These are phyloP conservation scores for Magnolia changhungtana DNA, from an alignment of 164 flowering plant genomes.

Conservation along the genomic window DNA sequence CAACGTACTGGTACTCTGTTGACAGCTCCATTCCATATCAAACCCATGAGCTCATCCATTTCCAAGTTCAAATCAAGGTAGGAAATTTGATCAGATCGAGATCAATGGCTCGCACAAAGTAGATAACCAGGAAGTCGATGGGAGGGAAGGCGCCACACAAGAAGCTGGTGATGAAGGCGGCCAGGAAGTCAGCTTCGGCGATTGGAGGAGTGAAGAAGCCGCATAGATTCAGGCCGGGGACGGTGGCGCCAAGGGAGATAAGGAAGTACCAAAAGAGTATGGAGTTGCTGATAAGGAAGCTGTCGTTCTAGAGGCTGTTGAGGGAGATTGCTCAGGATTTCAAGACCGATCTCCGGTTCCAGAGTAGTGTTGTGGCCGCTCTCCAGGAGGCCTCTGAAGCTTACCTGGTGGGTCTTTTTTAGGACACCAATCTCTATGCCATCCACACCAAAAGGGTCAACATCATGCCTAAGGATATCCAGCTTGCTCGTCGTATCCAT, in stretches of 20 bases:
- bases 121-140: conserved; percentile 18
- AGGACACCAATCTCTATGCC: conserved; percentile 25
- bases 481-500: conserved; percentile 22
- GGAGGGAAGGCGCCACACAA: conserved; percentile 25
- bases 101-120: conserved; percentile 21
- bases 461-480: conserved; percentile 25
- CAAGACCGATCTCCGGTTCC: conserved; percentile 28
- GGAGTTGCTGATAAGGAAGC: conserved; percentile 45
- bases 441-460: conserved; percentile 26
- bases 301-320: conserved; percentile 51
- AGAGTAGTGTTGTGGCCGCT: conserved; percentile 21
- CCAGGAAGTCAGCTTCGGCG: conserved; percentile 22
- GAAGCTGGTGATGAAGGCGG: conserved; percentile 22
- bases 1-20: too few relatives aligned
- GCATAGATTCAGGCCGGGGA: conserved; percentile 25
- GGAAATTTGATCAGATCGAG: too few relatives aligned
- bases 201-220: conserved; percentile 25
- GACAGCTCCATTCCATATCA: background rate
- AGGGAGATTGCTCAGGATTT: conserved; percentile 57
- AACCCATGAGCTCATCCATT: background rate
- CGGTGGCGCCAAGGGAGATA: conserved; percentile 44
- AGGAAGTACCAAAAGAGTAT: conserved; percentile 52
- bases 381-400: conserved; percentile 25
- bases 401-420: conserved; percentile 23
- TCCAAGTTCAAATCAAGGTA: background rate